These are phyloP conservation scores for Dicorynia guianensis DNA, from an alignment of 306 rosid species.

Conservation along the genomic window DNA sequence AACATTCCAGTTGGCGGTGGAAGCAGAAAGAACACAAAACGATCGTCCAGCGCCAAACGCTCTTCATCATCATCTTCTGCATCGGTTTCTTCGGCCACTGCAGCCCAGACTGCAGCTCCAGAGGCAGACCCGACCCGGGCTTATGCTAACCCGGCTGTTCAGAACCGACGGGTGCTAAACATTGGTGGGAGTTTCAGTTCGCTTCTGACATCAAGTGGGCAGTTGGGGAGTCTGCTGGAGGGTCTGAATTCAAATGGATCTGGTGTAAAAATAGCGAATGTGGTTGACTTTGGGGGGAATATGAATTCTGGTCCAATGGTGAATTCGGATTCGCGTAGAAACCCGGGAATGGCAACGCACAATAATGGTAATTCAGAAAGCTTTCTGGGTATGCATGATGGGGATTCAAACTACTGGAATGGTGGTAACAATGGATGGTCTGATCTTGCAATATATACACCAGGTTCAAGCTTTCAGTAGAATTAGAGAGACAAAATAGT, in stretches of 20 bases:
- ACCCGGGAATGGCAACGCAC: conserved; percentile 54
- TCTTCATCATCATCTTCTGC: conserved; percentile 48
- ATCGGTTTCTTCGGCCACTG: conserved; percentile 41
- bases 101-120: conserved; percentile 34
- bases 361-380: conserved; percentile 51
- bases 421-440: conserved; percentile 75
- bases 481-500: conserved; percentile 14
- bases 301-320: conserved; percentile 42
- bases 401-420: conserved; percentile 77
- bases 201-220: conserved; percentile 61
- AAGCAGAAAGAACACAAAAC: conserved; percentile 71
- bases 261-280: conserved; percentile 56
- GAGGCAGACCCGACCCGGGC: conserved; percentile 47
- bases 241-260: conserved; percentile 68
- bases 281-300: conserved; percentile 60
- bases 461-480: conserved; percentile 80
- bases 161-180: conserved; percentile 43
- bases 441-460: conserved; percentile 86
- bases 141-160: conserved; percentile 38
- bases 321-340: conserved; percentile 57
- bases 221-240: conserved; percentile 62
- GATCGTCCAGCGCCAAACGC: conserved; percentile 57
- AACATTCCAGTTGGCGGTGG: conserved; percentile 97
- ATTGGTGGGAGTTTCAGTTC: conserved; percentile 76
- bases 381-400: conserved; percentile 62